A percentile compares a stretch with the other conserved stretches of the same genome.
Conservation (phyloP, 306 rosid species). For the Myrica gale region DNA sequence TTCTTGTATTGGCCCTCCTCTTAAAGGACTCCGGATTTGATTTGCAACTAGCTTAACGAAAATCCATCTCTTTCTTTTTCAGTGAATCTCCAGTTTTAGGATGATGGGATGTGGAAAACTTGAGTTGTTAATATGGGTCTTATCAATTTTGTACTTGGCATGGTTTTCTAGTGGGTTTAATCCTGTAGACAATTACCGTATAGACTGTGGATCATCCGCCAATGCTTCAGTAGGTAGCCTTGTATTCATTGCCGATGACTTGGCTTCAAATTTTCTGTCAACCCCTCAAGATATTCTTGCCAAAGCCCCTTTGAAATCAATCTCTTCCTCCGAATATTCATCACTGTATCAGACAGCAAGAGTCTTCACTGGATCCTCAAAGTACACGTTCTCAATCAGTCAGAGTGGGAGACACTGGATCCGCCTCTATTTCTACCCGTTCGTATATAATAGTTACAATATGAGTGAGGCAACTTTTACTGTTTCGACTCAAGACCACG, state of each 20-base stretch:
- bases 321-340: constrained; percentile 36
- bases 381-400: constrained; percentile 55
- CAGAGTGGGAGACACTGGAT: constrained; percentile 82
- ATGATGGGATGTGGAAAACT: constrained; percentile 44
- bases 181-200: constrained; percentile 65
- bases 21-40: constrained; percentile 10
- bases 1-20: constrained; percentile 20
- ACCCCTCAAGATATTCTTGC: constrained; percentile 59
- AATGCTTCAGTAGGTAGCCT: constrained; percentile 51
- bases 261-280: constrained; percentile 52
- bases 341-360: constrained; percentile 69
- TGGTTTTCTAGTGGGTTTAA: constrained; percentile 48
- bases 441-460: constrained; percentile 37
- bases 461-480: constrained; percentile 55
- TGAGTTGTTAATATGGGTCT: constrained; percentile 42
- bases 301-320: constrained; percentile 37
- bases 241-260: constrained; percentile 59
- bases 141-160: constrained; percentile 41
- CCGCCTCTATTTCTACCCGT: constrained; percentile 81
- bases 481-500: constrained; percentile 47
- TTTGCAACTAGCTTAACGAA: neutral
- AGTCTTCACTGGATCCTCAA: constrained; percentile 59
- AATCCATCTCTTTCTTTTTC: neutral
- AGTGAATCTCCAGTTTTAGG: constrained; percentile 17
- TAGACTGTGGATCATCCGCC: constrained; percentile 69